Evolutionary conservation across 1,284 basidiomycete species (phyloP), one percentile per base, ranked within the genome.

Genomic region (Abortiporus biennis): DNA sequence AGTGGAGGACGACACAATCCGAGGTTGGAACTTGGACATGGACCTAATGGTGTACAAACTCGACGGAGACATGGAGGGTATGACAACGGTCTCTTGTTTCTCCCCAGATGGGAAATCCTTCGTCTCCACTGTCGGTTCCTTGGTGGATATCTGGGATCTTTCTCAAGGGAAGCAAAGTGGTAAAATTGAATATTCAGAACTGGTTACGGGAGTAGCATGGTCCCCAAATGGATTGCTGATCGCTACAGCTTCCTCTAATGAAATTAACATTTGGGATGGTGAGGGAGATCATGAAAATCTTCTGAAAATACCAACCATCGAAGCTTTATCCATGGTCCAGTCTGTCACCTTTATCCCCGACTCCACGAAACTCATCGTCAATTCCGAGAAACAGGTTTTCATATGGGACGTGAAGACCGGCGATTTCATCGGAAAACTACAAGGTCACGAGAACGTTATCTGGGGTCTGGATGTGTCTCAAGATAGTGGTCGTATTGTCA

Each of bases 391-490:
- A 3, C n/a, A 9, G 4, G 43, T 24, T 4, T 30, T 23, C 4
- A 34, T 45, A 15, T 50, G 46, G 43, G 20, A 42, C 20, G 38
- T 38, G 9, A 38, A 35, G 2, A 40, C 49, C 8, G 55, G 54
- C 13, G 20, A 27, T 19, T 33, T 37, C 1, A 32, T 54, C 17
- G 43, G 45, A 15, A 34, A 9, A 8, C 17, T 49, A 29, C 31
- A 39, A 8, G 57, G 49, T 8, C 56, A 63, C 40, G 41, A 19
- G 2, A 47, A 44, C 2, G 34, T 49, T 1, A 54, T 62, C 29
- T 51, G 51, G 46, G 42, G 37, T 12, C 51, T 58, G n/a, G 42
- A 40, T 4, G 51, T 58, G 48, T 57, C 56, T 2, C 49, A 48
- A 6, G 48, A 54, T 35, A 52, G 54, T 6, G 36, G 42, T 24